phyloP scores from a whole-genome alignment of 495 filamentous ascomycete species.

The Penicillium fimorum region DNA sequence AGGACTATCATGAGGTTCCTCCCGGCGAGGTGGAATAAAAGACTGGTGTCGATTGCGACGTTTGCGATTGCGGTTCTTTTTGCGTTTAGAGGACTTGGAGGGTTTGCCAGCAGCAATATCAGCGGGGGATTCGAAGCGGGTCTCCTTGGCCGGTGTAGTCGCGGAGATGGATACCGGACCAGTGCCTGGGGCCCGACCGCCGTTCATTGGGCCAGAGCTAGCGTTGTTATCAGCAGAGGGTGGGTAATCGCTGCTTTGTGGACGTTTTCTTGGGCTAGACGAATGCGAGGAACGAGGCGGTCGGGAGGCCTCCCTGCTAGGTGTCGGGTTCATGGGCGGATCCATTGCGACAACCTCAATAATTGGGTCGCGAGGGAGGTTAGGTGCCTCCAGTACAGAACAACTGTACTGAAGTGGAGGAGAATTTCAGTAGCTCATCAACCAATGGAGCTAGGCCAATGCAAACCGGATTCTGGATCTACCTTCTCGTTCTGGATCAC shows the following conservation, averaged over 20 bases:
- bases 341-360: slow-evolving; percentile 14
- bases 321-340: slow-evolving; percentile 19
- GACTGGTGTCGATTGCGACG: slow-evolving; percentile 43
- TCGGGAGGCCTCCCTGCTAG: slow-evolving; percentile 11
- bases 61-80: slow-evolving; percentile 42
- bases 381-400: slow-evolving; percentile 1
- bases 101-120: slow-evolving; percentile 24
- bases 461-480: slow-evolving; percentile 1
- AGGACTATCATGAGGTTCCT: slow-evolving; percentile 29
- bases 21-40: slow-evolving; percentile 30
- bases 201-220: slow-evolving; percentile 24
- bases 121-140: slow-evolving; percentile 27
- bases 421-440: slow-evolving; percentile 5
- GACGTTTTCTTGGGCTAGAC: slow-evolving; percentile 17
- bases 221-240: slow-evolving; percentile 22
- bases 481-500: background rate
- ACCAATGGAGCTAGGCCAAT: slow-evolving; percentile 2
- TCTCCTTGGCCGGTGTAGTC: slow-evolving; percentile 17
- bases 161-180: slow-evolving; percentile 21
- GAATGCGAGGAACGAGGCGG: slow-evolving; percentile 15
- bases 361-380: background rate
- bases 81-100: slow-evolving; percentile 36
- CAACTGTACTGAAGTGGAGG: background rate
- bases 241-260: slow-evolving; percentile 23
- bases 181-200: slow-evolving; percentile 14